phyloP scores from a whole-genome alignment of 768 basidiomycete genomes.

The Lactarius deliciosus region DNA sequence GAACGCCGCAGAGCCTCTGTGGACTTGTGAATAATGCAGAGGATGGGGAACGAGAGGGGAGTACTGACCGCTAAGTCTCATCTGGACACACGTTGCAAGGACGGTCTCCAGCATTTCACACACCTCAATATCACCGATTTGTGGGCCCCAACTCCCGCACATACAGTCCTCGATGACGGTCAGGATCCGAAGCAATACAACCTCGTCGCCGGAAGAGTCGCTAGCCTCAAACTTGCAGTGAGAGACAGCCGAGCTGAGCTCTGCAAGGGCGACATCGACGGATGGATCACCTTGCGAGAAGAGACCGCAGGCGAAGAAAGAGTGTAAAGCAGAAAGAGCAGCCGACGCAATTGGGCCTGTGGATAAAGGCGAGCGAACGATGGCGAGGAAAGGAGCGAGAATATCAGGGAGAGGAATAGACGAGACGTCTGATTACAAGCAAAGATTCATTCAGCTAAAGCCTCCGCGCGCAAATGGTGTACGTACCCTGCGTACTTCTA shows the following conservation, averaged over 20 bases:
- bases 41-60: neutral
- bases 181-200: slow-evolving; percentile 90
- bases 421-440: slow-evolving; percentile 50
- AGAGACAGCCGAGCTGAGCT: slow-evolving; percentile 85
- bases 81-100: slow-evolving; percentile 94
- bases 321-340: slow-evolving; percentile 84
- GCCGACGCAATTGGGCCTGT: slow-evolving; percentile 98
- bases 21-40: slow-evolving; percentile 25
- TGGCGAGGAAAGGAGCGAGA: slow-evolving; percentile 85
- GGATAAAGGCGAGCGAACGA: slow-evolving; percentile 90
- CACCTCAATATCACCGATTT: slow-evolving; percentile 87
- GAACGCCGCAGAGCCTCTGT: slow-evolving; percentile 84
- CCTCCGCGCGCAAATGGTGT: neutral
- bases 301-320: slow-evolving; percentile 78
- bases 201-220: slow-evolving; percentile 96
- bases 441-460: neutral
- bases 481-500: slow-evolving; percentile 63
- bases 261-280: slow-evolving; percentile 67
- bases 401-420: slow-evolving; percentile 59
- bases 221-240: slow-evolving; percentile 98
- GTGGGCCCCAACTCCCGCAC: slow-evolving; percentile 63
- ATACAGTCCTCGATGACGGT: slow-evolving; percentile 84
- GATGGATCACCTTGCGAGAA: slow-evolving; percentile 56
- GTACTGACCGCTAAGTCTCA: slow-evolving; percentile 86
- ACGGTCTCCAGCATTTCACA: slow-evolving; percentile 99